Evolutionary conservation across 2,329 filamentous ascomycete genomes (phyloP).

Genomic region (Phialocephala sp.): DNA sequence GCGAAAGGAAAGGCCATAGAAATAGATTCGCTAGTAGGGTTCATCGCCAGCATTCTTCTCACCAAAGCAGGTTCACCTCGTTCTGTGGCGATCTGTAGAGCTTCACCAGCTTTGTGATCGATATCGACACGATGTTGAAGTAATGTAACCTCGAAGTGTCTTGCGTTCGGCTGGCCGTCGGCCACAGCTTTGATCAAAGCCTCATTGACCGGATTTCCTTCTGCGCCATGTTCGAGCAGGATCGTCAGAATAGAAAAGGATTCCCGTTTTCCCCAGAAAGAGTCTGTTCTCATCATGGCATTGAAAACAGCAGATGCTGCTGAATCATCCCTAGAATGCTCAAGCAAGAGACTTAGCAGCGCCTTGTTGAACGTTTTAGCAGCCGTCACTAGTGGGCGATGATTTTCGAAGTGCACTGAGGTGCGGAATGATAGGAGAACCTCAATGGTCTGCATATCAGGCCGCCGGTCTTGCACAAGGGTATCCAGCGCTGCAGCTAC

Average conservation of each 20-base stretch:
- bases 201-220: constrained; percentile 29
- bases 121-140: constrained; percentile 25
- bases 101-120: constrained; percentile 30
- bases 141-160: constrained; percentile 55
- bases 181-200: constrained; percentile 30
- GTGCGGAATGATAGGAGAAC: constrained; percentile 51
- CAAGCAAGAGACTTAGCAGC: constrained; percentile 24
- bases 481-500: constrained; percentile 25
- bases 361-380: constrained; percentile 17
- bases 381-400: constrained; percentile 25
- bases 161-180: constrained; percentile 34
- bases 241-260: constrained; percentile 41
- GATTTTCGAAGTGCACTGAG: constrained; percentile 40
- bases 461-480: constrained; percentile 49
- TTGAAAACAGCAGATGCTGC: constrained; percentile 27
- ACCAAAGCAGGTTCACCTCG: constrained; percentile 57
- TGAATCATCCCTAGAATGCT: constrained; percentile 22
- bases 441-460: constrained; percentile 51
- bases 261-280: constrained; percentile 25
- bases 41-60: constrained; percentile 54
- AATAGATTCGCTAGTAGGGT: constrained; percentile 56
- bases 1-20: constrained; percentile 61
- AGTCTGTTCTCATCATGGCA: constrained; percentile 17
- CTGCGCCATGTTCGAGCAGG: constrained; percentile 29
- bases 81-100: constrained; percentile 47